Conservation (phyloP, 495 filamentous ascomycete genomes). For the Cercophora samala region DNA sequence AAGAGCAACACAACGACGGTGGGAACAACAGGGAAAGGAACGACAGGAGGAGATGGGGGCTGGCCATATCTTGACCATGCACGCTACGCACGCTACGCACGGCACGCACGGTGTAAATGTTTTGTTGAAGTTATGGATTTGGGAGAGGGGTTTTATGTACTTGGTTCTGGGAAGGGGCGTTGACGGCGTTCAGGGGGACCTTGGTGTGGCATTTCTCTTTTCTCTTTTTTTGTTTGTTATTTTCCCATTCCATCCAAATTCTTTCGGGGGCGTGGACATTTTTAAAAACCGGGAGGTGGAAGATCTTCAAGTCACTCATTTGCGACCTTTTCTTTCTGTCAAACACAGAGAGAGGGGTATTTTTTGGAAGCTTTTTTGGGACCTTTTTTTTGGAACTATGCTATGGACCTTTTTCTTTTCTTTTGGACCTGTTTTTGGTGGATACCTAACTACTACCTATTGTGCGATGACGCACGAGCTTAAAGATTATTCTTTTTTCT, state of each 20-base stretch:
- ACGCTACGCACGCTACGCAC: no score
- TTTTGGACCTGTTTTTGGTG: conserved; percentile 12
- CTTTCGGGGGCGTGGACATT: no score
- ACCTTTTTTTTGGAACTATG: neutral
- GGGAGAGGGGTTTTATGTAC: neutral
- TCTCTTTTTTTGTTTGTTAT: no score
- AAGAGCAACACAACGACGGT: neutral
- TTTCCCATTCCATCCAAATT: no score
- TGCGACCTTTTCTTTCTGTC: conserved; percentile 18
- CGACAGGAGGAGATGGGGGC: neutral
- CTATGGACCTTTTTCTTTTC: conserved; percentile 8
- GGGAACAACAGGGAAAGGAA: neutral
- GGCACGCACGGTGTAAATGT: neutral
- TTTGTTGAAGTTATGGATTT: neutral
- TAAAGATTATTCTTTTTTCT: neutral
- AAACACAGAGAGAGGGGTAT: neutral
- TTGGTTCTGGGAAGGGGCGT: neutral
- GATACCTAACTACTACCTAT: neutral
- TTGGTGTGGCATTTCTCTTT: neutral
- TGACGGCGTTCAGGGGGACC: neutral
- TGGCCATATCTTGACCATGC: neutral
- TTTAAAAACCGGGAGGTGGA: neutral
- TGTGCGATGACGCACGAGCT: neutral
- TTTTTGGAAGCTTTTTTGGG: conserved; percentile 11
- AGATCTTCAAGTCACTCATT: conserved; percentile 25